Evolutionary conservation across 2,329 filamentous ascomycete genomes (phyloP), one percentile per base, ranked within the genome.

Genomic region (Blastomyces parvus): DNA sequence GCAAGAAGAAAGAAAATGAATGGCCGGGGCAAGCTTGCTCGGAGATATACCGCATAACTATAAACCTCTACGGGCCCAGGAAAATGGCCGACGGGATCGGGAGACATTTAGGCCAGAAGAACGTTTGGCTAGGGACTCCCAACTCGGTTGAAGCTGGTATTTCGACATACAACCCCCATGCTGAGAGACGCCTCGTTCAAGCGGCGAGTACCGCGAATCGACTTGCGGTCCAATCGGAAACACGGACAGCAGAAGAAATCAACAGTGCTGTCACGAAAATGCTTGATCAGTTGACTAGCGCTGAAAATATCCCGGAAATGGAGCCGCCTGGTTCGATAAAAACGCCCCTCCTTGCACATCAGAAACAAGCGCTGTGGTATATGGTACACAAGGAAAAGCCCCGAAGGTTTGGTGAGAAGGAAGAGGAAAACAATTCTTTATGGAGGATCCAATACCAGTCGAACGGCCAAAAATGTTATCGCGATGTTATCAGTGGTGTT

Each of bases 331-430:
- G 77, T 2, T 75, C 79, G 7, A 82, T 94, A 61, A 81, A 82
- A 63, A 91, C 87, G 0, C 81, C 84, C 36, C 78, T 97, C 22
- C 84, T 97, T 52, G 82, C 83, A 64, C 93, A 97, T 76, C 93
- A 97, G 74, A 94, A 90, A 74, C 91, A 97, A 75, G 93, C 89
- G 0, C 82, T 97, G 0, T 85, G 87, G 72, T 97, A 96, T 72
- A 91, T 97, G 88, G 85, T 81, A 11, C 83, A 84, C 25, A 88
- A 90, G 66, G 93, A 97, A 75, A 83, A 85, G 59, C 83, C 85
- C 0, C 81, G 83, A 14, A 79, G 80, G n/a, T 82, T 82, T 60
- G 83, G 84, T 25, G 79, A 80, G 0, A 78, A 81, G 2, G 84
- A 88, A 40, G 82, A 83, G 61, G 81, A 83, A 19, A 84, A 86